Conservation (phyloP, 225 moss, liverwort and hornwort genomes). For the Lunularia cruciata region DNA sequence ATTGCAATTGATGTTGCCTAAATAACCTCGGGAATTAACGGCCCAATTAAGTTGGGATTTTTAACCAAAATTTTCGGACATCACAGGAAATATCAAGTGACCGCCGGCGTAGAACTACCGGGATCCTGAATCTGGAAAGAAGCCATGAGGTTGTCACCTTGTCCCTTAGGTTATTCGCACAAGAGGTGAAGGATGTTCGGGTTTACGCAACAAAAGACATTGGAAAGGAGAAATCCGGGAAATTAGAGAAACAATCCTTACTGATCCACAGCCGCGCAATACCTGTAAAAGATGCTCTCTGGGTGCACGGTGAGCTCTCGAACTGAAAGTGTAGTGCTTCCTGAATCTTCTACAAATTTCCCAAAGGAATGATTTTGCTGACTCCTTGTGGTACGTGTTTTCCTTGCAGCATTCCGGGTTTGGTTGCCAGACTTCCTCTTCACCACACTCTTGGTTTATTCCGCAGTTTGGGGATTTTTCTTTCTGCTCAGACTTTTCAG, state of each 20-base stretch:
- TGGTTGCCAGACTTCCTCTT: background rate
- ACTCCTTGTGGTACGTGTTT: too few species aligned
- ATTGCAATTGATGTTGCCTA: background rate
- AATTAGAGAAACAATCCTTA: background rate
- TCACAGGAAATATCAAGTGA: background rate
- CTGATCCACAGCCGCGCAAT: background rate
- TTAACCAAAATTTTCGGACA: background rate
- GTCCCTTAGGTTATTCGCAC: background rate
- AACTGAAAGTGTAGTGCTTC: too few species aligned
- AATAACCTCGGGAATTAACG: too few species aligned
- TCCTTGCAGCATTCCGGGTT: too few species aligned
- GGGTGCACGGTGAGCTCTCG: background rate
- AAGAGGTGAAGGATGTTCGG: background rate
- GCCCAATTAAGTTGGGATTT: background rate
- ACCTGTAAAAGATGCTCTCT: background rate
- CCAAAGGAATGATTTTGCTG: background rate
- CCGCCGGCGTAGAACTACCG: background rate
- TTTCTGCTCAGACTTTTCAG: background rate
- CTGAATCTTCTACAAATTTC: too few species aligned
- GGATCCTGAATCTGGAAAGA: background rate
- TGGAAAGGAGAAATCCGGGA: too few species aligned
- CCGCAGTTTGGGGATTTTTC: background rate
- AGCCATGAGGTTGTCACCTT: background rate
- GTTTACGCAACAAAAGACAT: conserved; percentile 1
- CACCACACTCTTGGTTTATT: too few species aligned